Conservation (phyloP, 768 basidiomycete genomes). For the Cystobasidium tubakii region DNA sequence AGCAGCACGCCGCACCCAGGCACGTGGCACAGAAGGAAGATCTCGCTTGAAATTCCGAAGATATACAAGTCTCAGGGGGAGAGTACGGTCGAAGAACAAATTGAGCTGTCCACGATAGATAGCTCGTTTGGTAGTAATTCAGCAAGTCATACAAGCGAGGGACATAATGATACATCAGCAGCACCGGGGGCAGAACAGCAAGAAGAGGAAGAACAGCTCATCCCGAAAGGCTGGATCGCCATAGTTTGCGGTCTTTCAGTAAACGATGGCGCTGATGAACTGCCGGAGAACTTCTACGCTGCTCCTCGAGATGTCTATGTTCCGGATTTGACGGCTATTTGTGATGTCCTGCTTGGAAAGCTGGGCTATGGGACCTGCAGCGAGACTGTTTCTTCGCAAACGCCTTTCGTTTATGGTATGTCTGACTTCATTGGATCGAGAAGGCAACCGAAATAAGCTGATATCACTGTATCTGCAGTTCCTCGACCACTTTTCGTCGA, state of each 20-base stretch:
- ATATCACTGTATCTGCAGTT: constrained; percentile 51
- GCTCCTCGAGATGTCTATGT: constrained; percentile 73
- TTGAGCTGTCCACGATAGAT: neutral
- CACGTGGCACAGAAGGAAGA: neutral
- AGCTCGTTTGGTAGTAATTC: neutral
- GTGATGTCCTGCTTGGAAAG: constrained; percentile 71
- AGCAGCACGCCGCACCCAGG: neutral
- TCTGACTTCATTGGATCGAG: neutral
- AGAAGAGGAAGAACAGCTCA: constrained; percentile 50
- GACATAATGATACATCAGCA: neutral
- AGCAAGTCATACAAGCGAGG: too few relatives aligned
- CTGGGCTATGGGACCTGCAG: constrained; percentile 76
- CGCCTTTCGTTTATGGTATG: constrained; percentile 71
- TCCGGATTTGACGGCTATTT: constrained; percentile 69
- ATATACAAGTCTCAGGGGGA: neutral
- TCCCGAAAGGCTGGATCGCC: constrained; percentile 72
- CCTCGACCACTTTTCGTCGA: constrained; percentile 74
- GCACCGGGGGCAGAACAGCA: neutral
- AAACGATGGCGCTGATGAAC: constrained; percentile 54
- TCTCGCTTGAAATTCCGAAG: constrained; percentile 20
- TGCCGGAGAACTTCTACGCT: constrained; percentile 68
- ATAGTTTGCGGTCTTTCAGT: constrained; percentile 70
- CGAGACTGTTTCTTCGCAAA: constrained; percentile 68
- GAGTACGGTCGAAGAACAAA: neutral
- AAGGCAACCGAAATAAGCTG: neutral